Base-by-base conservation (phyloP, 2,329 filamentous ascomycete genomes). In the Epicoccum nigrum region DNA sequence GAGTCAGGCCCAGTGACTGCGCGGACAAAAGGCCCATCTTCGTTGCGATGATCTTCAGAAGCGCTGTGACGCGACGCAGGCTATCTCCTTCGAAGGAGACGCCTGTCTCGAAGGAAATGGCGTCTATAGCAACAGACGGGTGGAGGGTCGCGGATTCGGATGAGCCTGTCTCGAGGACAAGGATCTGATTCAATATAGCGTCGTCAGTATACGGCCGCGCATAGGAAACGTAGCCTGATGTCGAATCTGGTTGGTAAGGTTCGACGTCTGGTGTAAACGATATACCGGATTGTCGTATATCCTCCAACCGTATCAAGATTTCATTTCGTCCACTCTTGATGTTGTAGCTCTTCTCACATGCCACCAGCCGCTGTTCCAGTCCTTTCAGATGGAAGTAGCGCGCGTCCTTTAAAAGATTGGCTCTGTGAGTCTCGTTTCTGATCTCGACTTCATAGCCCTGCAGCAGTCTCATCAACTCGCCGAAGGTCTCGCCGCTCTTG, bases 331-430 rank as follows among this genome's bases (percentile, higher is more conserved):
- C 77, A 2, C 88, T 82, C 13, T 82, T 76, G 28, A 89, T 82
- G 65, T 97, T 96, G 73, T 85, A 92, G 43, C 81, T 84, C 54
- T 93, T 88, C 21, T 84, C 73, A 71, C 92, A 89, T 0, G 89
- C 85, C 34, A 97, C 88, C 9, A 97, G 79, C 58, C 85, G 86
- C 74, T 97, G 93, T 75, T 97, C 93, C 0, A 97, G 77, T 0
- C 91, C 92, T 68, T 92, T 93, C 62, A 97, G 86, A 70, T 96
- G 91, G 72, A 93, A 97, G 72, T 97, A 97, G 44, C 90, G 86
- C 56, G 90, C 94, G 72, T 97, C 93, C 32, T 89, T 83, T 1
- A 97, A 77, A 3, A 97, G 16, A 81, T 51, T 89, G 84, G 17
- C 84, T 80, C 93, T 86, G 67, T 97, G 93, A 2, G 82, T 79